Evolutionary conservation across 2,329 filamentous ascomycete genomes (phyloP).

Genomic region (Sporothrix dimorphospora): DNA sequence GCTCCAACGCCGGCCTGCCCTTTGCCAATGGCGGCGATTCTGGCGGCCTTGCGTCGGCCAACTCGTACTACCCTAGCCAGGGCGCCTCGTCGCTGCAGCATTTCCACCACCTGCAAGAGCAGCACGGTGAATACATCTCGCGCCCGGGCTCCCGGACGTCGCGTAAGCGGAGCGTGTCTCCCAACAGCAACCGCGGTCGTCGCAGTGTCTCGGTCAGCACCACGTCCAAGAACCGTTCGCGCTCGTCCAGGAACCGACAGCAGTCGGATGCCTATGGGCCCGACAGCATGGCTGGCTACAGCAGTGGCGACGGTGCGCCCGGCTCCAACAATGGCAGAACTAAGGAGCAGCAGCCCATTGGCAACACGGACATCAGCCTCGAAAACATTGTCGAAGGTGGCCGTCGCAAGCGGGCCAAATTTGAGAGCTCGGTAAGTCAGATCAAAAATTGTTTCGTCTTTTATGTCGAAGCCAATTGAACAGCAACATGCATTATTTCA

Average conservation of each 20-base stretch:
- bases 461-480: constrained; percentile 31
- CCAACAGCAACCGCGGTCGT: constrained; percentile 66
- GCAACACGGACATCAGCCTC: constrained; percentile 94
- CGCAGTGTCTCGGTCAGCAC: constrained; percentile 74
- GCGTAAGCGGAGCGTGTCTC: constrained; percentile 78
- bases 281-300: constrained; percentile 75
- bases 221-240: constrained; percentile 65
- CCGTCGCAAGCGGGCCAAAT: constrained; percentile 90
- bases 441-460: background rate
- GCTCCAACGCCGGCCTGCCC: constrained; percentile 35
- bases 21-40: constrained; percentile 44
- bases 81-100: constrained; percentile 40
- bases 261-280: constrained; percentile 52
- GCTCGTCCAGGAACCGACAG: constrained; percentile 60
- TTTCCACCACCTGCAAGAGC: constrained; percentile 34
- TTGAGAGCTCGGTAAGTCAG: constrained; percentile 90
- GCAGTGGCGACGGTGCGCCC: constrained; percentile 81
- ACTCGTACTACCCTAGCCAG: constrained; percentile 53
- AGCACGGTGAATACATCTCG: constrained; percentile 64
- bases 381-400: constrained; percentile 98
- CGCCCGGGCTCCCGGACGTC: constrained; percentile 72
- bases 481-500: background rate
- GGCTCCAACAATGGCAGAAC: constrained; percentile 76
- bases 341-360: constrained; percentile 73
- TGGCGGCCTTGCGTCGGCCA: constrained; percentile 45